Evolutionary conservation across 352 stramenopile species (phyloP), one percentile per base, ranked within the genome.

Genomic region (Phytophthora aleatoria): DNA sequence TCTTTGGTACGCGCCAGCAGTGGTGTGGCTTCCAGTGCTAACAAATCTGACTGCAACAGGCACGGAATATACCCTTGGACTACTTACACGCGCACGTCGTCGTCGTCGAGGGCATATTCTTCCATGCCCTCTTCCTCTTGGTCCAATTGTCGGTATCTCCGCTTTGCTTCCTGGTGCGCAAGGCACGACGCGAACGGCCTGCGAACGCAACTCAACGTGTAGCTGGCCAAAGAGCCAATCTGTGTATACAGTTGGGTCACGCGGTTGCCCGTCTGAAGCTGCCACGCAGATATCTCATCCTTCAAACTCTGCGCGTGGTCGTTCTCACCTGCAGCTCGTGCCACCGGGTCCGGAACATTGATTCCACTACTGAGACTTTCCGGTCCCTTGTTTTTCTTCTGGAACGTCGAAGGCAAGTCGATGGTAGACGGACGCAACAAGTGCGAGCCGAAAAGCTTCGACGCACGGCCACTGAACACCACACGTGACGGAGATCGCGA

Each of bases 381-480:
- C 2, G 43, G 33, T 10, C 16, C 30, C 12, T 64, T 60, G 2
- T 55, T 10, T 28, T 76, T 64, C 48, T 64, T 77, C 8, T 38
- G 60, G 27, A 71, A 60, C 5, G 50, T 24, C 4, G 69, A 67
- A 2, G 64, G 64, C 33, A 87, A 53, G 28, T 87, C 74, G 24
- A 89, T 81, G 0, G 83, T 91, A 15, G 83, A 91, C 12, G 77
- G 70, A 44, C 73, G 79, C 57, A 92, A 61, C 45, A 92, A 53
- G 27, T 87, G 76, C 9, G 81, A 90, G 5, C 80, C 77, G 57
- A 92, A 92, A 6, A 92, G 68, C 45, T 91, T 90, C 2, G 84
- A 92, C 15, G 84, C 84, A 13, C 84, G 81, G 9, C 82, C 84
- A 42, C 64, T 87, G 35, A 90, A 90, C 12, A 92, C 82, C 2